Evolutionary conservation across 1,284 basidiomycete species (phyloP), one percentile per base, ranked within the genome.

Genomic region (Moniliophthora roreri): DNA sequence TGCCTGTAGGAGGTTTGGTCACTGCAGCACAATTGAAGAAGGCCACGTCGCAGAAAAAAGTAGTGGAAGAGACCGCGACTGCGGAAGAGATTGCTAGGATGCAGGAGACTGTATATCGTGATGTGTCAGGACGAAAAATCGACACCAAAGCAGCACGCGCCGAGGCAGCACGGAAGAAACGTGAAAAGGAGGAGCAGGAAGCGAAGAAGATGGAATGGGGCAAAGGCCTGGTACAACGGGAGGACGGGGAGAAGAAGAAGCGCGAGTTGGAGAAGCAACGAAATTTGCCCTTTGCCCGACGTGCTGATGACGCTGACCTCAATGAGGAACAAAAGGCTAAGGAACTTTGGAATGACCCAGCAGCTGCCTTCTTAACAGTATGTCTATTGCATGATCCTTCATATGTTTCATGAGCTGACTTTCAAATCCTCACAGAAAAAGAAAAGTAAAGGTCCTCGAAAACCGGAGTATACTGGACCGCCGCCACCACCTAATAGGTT

Each of bases 181-280:
- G 89, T 23, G 89, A 92, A 65, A 75, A 79, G 56, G 85, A 93
- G 67, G 87, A 94, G 69, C 87, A 85, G 67, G 91, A 95, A 65
- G 88, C 87, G 50, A 80, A 87, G 68, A 94, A 93, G 74, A 91
- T 95, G 87, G 91, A 95, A 66, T 99, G 97, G 97, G 92, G 91
- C 0, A 98, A 95, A 70, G 97, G 97, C 21, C 65, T 97, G 32
- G 87, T 92, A 21, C 95, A 99, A 73, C 77, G 87, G 51, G 87
- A 91, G 28, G 88, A 93, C 55, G 74, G 77, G 41, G 89, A 92
- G 68, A 82, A 81, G 64, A 72, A 75, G 63, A 80, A 70, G 60
- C 64, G 71, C 53, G 84, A 93, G 60, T 66, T 90, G 63, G 85
- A 88, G 69, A 84, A 82, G 61, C 84, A 89, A 69, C 80, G 75